These are phyloP conservation scores for Papiliotrema nemorosa DNA, from an alignment of 1,284 basidiomycete genomes.

Conservation along the genomic window DNA sequence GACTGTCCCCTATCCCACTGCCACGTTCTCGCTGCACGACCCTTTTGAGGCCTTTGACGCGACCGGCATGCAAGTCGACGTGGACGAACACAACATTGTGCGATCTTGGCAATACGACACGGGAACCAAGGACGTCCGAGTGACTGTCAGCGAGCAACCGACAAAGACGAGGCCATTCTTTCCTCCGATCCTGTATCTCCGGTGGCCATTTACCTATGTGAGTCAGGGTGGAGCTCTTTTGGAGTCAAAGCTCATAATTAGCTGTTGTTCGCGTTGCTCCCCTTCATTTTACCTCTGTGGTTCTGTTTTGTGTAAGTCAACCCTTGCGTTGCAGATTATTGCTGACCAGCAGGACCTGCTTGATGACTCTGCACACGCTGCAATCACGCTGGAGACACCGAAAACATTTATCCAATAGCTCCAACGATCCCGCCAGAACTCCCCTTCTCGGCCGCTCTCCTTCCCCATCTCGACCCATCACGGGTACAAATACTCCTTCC, in stretches of 20 bases:
- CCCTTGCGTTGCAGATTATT: neutral
- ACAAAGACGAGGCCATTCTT: slow-evolving; percentile 13
- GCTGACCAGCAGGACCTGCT: neutral
- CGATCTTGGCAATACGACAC: slow-evolving; percentile 11
- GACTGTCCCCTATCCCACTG: slow-evolving; percentile 79
- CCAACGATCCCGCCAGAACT: neutral
- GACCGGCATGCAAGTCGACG: slow-evolving; percentile 62
- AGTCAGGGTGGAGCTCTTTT: slow-evolving; percentile 9
- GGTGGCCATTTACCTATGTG: slow-evolving; percentile 34
- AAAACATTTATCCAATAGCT: neutral
- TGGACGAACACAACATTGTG: slow-evolving; percentile 22
- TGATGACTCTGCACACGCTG: slow-evolving; percentile 30
- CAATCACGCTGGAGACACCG: slow-evolving; percentile 19
- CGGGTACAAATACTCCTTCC: neutral
- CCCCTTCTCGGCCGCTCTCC: neutral
- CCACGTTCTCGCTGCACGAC: slow-evolving; percentile 67
- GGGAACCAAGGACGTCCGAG: slow-evolving; percentile 17
- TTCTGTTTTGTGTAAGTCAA: slow-evolving; percentile 27
- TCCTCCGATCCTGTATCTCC: slow-evolving; percentile 34
- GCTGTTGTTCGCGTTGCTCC: slow-evolving; percentile 27
- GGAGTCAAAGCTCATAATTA: slow-evolving; percentile 7
- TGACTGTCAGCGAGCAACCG: slow-evolving; percentile 2
- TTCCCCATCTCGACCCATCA: neutral
- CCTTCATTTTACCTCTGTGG: slow-evolving; percentile 31
- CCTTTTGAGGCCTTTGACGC: slow-evolving; percentile 60